Conservation (phyloP, 176 grass and related monocot species). For the Oryza glaberrima region DNA sequence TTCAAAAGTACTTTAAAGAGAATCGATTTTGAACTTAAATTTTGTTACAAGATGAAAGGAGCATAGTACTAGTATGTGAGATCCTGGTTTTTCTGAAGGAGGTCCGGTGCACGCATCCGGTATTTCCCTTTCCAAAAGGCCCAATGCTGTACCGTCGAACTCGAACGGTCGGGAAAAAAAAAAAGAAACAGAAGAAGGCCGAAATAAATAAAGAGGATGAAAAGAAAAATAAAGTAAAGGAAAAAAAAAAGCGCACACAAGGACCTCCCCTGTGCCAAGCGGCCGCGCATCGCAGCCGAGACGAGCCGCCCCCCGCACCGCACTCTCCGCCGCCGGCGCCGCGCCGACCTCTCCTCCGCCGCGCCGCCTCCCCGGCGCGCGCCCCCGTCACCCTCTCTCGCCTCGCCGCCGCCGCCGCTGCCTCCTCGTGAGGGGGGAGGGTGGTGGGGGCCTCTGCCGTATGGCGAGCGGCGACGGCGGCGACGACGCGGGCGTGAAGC, state of each 20-base stretch:
- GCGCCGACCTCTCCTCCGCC: not conserved
- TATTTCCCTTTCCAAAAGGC: too few species aligned
- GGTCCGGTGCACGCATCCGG: too few species aligned
- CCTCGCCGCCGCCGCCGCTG: not conserved
- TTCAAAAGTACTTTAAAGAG: not conserved
- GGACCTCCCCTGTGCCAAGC: slow-evolving; percentile 31
- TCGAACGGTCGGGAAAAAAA: not conserved
- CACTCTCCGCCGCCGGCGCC: not conserved
- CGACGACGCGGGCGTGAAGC: slow-evolving; percentile 64
- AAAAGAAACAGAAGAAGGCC: not conserved
- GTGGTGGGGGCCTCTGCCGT: slow-evolving; percentile 19
- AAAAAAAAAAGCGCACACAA: not conserved
- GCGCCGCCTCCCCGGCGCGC: not conserved
- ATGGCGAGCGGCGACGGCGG: slow-evolving; percentile 55
- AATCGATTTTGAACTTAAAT: not conserved
- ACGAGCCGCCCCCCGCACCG: not conserved
- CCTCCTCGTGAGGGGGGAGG: not conserved
- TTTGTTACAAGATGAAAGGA: too few species aligned
- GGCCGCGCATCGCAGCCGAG: slow-evolving; percentile 6
- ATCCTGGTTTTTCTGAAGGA: too few species aligned
- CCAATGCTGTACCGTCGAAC: not conserved
- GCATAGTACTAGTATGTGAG: too few species aligned
- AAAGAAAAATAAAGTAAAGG: not conserved
- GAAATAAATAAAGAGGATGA: not conserved
- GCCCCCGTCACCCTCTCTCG: not conserved